Conservation (phyloP, 2,329 filamentous ascomycete species). For the Ophiostoma fasciatum region DNA sequence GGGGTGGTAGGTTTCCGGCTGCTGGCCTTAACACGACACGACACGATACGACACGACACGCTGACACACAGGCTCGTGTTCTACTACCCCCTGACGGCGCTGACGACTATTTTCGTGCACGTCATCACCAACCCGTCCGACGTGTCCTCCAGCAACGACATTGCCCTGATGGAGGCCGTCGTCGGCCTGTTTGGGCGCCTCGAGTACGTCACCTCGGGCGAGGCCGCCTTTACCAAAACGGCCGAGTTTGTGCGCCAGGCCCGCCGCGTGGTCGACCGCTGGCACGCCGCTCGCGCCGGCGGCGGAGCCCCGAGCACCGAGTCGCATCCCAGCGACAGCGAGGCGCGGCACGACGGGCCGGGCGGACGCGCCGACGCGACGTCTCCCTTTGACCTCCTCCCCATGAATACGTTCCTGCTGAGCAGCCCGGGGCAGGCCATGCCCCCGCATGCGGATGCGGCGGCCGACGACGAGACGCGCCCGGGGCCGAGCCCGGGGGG, state of each 20-base stretch:
- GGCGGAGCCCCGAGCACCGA: too few species aligned
- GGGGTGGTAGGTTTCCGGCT: not conserved
- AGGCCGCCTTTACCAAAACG: conserved; percentile 5
- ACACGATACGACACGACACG: not conserved
- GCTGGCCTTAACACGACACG: too few species aligned
- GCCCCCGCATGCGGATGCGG: not conserved
- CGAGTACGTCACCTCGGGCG: conserved; percentile 6
- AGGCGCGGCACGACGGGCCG: not conserved
- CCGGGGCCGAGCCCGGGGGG: too few species aligned
- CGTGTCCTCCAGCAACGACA: conserved; percentile 1
- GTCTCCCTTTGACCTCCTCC: not conserved
- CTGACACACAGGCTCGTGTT: conserved; percentile 2
- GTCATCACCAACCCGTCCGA: not conserved
- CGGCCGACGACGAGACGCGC: not conserved
- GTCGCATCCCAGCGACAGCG: not conserved
- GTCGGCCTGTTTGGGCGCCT: conserved; percentile 5
- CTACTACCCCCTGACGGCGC: conserved; percentile 5
- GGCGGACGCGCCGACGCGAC: too few species aligned
- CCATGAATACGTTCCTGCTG: not conserved
- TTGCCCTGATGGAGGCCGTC: conserved; percentile 5
- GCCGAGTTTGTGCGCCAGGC: conserved; percentile 7
- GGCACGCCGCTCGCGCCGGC: not conserved
- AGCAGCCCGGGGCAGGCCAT: not conserved
- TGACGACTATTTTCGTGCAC: conserved; percentile 5
- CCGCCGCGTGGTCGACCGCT: not conserved